Percentiles rank a stretch among this genome's conserved stretches.
phyloP scores from a whole-genome alignment of 2,329 filamentous ascomycete genomes.

The Alternaria metachromatica region DNA sequence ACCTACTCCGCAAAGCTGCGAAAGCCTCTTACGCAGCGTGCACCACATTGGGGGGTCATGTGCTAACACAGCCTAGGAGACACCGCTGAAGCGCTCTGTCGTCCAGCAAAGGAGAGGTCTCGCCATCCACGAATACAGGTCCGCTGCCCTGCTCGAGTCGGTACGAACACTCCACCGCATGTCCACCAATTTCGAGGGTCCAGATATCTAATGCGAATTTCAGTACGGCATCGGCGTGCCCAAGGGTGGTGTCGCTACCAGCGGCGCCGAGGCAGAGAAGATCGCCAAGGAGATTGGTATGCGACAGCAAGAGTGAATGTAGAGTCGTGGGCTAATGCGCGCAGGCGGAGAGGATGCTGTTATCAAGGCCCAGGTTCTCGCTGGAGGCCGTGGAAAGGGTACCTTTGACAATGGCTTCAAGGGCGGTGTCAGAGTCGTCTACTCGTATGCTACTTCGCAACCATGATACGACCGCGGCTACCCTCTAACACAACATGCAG shows the following conservation, averaged over 20 bases:
- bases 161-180: conserved; percentile 50
- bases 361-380: conserved; percentile 99
- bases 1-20: conserved; percentile 16
- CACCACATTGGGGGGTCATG: conserved; percentile 27
- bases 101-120: conserved; percentile 84
- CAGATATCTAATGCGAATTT: conserved; percentile 32
- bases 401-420: conserved; percentile 98
- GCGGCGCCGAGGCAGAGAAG: conserved; percentile 84
- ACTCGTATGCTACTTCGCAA: conserved; percentile 68
- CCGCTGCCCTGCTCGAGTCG: conserved; percentile 82
- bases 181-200: conserved; percentile 8
- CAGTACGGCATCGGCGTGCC: conserved; percentile 96
- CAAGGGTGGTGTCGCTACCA: conserved; percentile 84
- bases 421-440: conserved; percentile 97
- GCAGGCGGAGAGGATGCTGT: conserved; percentile 88
- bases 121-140: conserved; percentile 98
- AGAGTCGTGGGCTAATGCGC: conserved; percentile 36
- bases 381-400: conserved; percentile 96
- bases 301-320: conserved; percentile 27
- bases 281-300: conserved; percentile 88
- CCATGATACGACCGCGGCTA: not conserved
- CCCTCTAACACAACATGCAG: conserved; percentile 47
- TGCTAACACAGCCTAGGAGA: conserved; percentile 58
- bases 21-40: conserved; percentile 43
- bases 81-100: conserved; percentile 62